Evolutionary conservation across 768 basidiomycete genomes (phyloP).

Genomic region (Leccinum obscurum): DNA sequence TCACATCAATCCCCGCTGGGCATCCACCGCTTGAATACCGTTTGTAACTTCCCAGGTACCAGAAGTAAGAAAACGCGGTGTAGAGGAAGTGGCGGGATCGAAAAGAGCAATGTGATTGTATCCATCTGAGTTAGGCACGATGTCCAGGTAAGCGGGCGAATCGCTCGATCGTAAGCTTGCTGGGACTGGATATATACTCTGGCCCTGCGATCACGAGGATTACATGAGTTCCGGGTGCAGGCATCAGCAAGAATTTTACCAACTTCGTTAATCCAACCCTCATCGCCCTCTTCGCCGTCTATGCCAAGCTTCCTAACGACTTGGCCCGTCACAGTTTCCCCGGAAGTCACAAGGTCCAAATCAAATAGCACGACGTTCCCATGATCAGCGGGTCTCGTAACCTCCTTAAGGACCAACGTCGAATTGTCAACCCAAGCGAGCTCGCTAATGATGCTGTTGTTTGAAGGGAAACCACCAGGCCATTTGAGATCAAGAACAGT

Average conservation of each 20-base stretch:
- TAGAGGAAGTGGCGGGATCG: conserved; percentile 65
- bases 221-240: conserved; percentile 11
- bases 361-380: conserved; percentile 84
- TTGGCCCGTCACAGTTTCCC: conserved; percentile 39
- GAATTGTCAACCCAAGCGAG: conserved; percentile 85
- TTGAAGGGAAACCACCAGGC: conserved; percentile 53
- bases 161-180: conserved; percentile 40
- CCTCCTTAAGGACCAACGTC: conserved; percentile 79
- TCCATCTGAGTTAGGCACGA: conserved; percentile 79
- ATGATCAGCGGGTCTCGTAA: conserved; percentile 78
- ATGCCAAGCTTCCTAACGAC: conserved; percentile 80
- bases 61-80: conserved; percentile 80
- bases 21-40: conserved; percentile 71
- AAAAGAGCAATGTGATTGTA: conserved; percentile 94
- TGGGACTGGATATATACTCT: conserved; percentile 62
- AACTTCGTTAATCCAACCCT: conserved; percentile 93
- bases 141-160: conserved; percentile 80
- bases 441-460: conserved; percentile 75
- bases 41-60: conserved; percentile 90
- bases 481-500: conserved; percentile 64
- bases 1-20: conserved; percentile 67
- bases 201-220: conserved; percentile 43
- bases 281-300: conserved; percentile 83
- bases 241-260: conserved; percentile 30
- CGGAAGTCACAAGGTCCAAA: conserved; percentile 33